Evolutionary conservation across 2,329 filamentous ascomycete species (phyloP), one percentile per base, ranked within the genome.

Genomic region (Hypoxylon sp.): DNA sequence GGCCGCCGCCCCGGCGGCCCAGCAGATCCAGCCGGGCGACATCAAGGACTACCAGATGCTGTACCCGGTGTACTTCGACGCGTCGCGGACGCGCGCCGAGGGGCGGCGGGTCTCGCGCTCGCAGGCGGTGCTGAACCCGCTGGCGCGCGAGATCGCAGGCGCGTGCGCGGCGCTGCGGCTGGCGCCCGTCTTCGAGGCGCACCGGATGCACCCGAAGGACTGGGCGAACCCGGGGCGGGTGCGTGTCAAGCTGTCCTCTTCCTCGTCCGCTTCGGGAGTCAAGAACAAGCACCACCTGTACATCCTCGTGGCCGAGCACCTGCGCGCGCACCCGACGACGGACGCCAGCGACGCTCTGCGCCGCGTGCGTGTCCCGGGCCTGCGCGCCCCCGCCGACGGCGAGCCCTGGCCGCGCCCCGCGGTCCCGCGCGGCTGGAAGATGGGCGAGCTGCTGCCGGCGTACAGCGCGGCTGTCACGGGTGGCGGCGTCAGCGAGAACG

Each of bases 201-300:
- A 90, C 72, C 97, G 97, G 80, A 84, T 87, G 59, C 95, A 99
- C 76, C 95, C 95, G 5, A 94, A 95, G 78, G 95, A 99, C 79
- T 99, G 95, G 95, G 88, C 89, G 54, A 99, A 99, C 78, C 95
- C 95, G 10, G 95, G 95, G 3, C 84, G 95, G 57, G 91, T 98
- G 62, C 87, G 91, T 67, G 86, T 98, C 46, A 78, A 88, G 70
- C 79, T 97, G 4, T 29, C 54, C n/a, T 78, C 74, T 58, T 57
- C 64, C 42, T 40, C 62, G 46, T 38, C 43, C 15, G 53, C 35
- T 17, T 40, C 59, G 9, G 53, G 81, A 82, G 60, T 97, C 53
- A 88, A 86, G 74, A 86, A 82, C 75, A 92, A 98, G 78, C 90
- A 96, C 73, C 91, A 97, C 70, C 86, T 99, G 52, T 96, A 93